Conservation (phyloP, 2,329 filamentous ascomycete genomes). For the Colletotrichum agaves region DNA sequence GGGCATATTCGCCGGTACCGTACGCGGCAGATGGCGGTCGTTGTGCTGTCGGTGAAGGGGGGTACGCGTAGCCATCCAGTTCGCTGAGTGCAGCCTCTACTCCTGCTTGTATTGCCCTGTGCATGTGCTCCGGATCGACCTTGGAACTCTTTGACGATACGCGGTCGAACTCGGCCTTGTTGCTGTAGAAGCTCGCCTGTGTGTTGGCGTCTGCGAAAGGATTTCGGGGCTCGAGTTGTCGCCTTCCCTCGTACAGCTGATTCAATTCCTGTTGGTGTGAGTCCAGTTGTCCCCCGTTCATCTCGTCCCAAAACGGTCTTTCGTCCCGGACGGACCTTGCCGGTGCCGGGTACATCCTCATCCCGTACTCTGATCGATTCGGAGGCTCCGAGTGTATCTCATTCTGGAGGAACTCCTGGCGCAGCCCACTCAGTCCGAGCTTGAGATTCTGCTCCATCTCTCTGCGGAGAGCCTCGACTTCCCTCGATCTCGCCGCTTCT, state of each 20-base stretch:
- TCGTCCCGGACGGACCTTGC: not conserved
- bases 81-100: slow-evolving; percentile 3
- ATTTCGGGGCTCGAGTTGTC: not conserved
- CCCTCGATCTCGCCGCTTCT: not conserved
- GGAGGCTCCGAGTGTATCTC: not conserved
- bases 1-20: not conserved
- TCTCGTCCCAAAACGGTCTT: not conserved
- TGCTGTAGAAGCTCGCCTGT: not conserved
- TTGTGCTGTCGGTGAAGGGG: not conserved
- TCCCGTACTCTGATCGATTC: not conserved
- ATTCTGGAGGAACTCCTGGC: not conserved
- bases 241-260: not conserved
- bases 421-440: not conserved
- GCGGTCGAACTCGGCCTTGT: slow-evolving; percentile 1
- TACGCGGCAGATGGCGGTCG: not conserved
- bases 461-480: not conserved
- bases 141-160: not conserved
- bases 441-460: slow-evolving; percentile 1
- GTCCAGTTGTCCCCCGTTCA: not conserved
- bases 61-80: not conserved
- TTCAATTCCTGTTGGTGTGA: not conserved
- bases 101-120: not conserved
- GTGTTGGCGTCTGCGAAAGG: not conserved
- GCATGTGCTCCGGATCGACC: not conserved
- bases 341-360: not conserved